Evolutionary conservation across 345 rosid species (phyloP).

Genomic region (Raphanus sativus): DNA sequence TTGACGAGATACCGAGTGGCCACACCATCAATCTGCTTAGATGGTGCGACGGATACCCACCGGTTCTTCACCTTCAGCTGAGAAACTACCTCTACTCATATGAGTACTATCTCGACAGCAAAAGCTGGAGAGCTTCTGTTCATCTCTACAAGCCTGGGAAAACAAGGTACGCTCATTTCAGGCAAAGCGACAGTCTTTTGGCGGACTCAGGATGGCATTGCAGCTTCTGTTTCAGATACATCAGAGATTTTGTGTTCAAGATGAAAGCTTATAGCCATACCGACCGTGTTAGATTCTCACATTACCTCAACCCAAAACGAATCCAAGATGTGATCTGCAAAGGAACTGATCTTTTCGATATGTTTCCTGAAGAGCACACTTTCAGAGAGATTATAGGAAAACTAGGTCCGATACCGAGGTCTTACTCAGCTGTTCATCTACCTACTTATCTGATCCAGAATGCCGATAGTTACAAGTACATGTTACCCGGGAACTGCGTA

Average conservation of each 20-base stretch:
- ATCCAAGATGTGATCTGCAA: not conserved
- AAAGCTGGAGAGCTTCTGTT: conserved; percentile 18
- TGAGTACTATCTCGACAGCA: conserved; percentile 63
- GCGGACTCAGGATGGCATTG: not conserved
- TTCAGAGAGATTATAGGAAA: not conserved
- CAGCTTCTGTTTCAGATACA: not conserved
- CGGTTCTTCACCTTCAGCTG: conserved; percentile 80
- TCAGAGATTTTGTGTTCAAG: conserved; percentile 68
- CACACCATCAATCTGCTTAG: conserved; percentile 83
- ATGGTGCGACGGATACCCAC: conserved; percentile 83
- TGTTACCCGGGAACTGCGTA: not conserved
- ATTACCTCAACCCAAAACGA: conserved; percentile 40
- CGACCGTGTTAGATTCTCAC: conserved; percentile 82
- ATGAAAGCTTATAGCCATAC: conserved; percentile 96
- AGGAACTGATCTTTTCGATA: not conserved
- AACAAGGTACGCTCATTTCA: not conserved
- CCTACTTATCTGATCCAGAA: not conserved
- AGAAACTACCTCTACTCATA: conserved; percentile 81
- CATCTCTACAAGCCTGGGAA: not conserved
- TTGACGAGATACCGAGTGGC: conserved; percentile 65
- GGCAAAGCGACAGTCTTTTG: not conserved
- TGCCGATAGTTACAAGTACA: not conserved
- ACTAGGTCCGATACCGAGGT: not conserved
- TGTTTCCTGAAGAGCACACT: not conserved
- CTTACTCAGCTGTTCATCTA: not conserved